phyloP scores from a whole-genome alignment of 2,329 filamentous ascomycete species.

The Aspergillus unguis region DNA sequence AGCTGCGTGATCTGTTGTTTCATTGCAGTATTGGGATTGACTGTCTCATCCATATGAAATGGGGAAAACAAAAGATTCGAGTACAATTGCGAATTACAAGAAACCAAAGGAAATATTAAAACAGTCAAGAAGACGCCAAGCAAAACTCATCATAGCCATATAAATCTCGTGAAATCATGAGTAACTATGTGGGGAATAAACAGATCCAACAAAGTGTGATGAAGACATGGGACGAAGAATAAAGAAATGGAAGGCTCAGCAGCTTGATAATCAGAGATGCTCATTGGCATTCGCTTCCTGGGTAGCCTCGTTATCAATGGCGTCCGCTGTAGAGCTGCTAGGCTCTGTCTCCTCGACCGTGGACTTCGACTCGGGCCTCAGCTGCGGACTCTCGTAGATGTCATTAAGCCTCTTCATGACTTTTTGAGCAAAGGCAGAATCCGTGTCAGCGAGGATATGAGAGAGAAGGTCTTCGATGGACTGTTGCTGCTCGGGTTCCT shows the following conservation, averaged over 20 bases:
- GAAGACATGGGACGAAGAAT: slow-evolving; percentile 10
- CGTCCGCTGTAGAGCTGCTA: background rate
- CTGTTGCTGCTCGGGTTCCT: background rate
- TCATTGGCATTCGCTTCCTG: background rate
- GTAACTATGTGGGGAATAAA: slow-evolving; percentile 37
- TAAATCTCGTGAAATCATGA: slow-evolving; percentile 28
- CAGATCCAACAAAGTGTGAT: slow-evolving; percentile 17
- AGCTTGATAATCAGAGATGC: background rate
- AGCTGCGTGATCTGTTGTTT: background rate
- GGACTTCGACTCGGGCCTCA: slow-evolving; percentile 11
- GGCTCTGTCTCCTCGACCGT: background rate
- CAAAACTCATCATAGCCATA: slow-evolving; percentile 16
- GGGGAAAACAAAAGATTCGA: background rate
- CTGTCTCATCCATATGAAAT: background rate
- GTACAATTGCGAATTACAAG: background rate
- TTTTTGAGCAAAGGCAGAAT: slow-evolving; percentile 77
- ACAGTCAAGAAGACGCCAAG: slow-evolving; percentile 7
- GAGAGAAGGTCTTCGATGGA: slow-evolving; percentile 8
- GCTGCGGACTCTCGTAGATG: slow-evolving; percentile 64
- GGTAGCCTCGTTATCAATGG: background rate
- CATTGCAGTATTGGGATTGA: too few species aligned
- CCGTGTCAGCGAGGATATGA: slow-evolving; percentile 66
- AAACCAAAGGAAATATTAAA: slow-evolving; percentile 6
- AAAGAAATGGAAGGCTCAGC: slow-evolving; percentile 9
- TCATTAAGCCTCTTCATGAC: slow-evolving; percentile 69